Evolutionary conservation across 2,329 filamentous ascomycete genomes (phyloP), one percentile per base, ranked within the genome.

Genomic region (Cryoendolithus antarcticus): DNA sequence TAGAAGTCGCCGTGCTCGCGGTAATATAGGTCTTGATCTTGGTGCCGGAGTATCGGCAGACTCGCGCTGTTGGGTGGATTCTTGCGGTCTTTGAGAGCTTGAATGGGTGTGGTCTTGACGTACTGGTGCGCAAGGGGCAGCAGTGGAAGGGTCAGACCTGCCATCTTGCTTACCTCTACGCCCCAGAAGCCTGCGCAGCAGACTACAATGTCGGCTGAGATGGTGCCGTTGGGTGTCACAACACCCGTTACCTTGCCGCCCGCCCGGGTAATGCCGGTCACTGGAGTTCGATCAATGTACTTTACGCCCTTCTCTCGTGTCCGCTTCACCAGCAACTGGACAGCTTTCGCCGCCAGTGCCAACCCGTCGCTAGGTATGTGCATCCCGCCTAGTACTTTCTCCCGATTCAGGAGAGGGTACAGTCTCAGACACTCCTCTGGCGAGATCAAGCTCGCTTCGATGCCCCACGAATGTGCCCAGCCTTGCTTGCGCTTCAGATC

Each of bases 161-260:
- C 65, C 74, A 80, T 75, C 4, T 68, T 70, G 13, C 75, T 75
- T 5, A 80, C 62, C 51, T 80, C 75, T 6, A 78, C 75, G 8
- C 75, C 75, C 75, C 75, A 80, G 54, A 80, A 76, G 0, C 75
- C 75, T 5, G 74, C 75, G 44, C 75, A 80, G 2, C 74, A 78
- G 29, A 80, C 57, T 37, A 79, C 63, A 15, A 78, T 71, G 39
- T 80, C 75, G 1, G 75, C 75, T 0, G 69, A 60, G 12, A 78
- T 62, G 0, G 51, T 66, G 13, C 67, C 67, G 4, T 56, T 56
- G 1, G 62, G 58, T 0, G 72, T 77, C 1, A 46, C 58, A 0
- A 79, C 75, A 2, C 75, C 74, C 0, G 72, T 77, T 9, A 77
- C 72, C 2, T 56, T 63, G 11, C 66, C 65, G 4, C 64, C 53